These are phyloP conservation scores for Corymbia maculata DNA, from an alignment of 345 rosid species.

Conservation along the genomic window DNA sequence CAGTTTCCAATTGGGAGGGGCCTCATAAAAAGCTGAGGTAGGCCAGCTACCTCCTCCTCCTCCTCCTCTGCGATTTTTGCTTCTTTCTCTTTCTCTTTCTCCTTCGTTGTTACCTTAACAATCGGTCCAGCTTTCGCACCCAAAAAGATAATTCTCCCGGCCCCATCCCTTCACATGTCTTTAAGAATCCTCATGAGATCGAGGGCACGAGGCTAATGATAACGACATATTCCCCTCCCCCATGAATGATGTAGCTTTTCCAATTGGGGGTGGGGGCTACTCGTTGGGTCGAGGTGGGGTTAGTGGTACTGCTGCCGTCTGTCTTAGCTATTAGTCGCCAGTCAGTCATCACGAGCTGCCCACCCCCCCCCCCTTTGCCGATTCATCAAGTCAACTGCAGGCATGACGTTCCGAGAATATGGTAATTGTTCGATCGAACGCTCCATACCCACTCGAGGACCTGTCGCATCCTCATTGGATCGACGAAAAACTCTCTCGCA, in stretches of 20 bases:
- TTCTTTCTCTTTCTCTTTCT: not conserved
- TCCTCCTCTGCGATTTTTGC: not conserved
- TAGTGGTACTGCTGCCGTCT: not conserved
- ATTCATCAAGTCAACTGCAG: not conserved
- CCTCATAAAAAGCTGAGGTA: not conserved
- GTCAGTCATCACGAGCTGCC: not conserved
- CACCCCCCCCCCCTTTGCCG: not conserved
- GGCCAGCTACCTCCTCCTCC: not conserved
- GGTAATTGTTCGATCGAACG: not conserved
- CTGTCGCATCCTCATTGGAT: not conserved
- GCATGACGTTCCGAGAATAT: not conserved
- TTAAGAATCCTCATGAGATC: not conserved
- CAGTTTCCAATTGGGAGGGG: not conserved
- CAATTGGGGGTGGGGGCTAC: not conserved
- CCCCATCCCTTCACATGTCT: not conserved
- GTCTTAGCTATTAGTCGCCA: not conserved
- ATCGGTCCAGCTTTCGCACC: not conserved
- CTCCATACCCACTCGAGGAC: not conserved
- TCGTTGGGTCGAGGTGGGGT: not conserved
- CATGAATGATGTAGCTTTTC: not conserved
- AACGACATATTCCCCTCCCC: not conserved
- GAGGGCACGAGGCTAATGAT: not conserved
- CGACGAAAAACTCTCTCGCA: not conserved
- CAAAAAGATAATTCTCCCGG: not conserved
- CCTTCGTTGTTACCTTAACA: not conserved